Evolutionary conservation across 768 basidiomycete genomes (phyloP).

Genomic region (Serendipita vermifera): DNA sequence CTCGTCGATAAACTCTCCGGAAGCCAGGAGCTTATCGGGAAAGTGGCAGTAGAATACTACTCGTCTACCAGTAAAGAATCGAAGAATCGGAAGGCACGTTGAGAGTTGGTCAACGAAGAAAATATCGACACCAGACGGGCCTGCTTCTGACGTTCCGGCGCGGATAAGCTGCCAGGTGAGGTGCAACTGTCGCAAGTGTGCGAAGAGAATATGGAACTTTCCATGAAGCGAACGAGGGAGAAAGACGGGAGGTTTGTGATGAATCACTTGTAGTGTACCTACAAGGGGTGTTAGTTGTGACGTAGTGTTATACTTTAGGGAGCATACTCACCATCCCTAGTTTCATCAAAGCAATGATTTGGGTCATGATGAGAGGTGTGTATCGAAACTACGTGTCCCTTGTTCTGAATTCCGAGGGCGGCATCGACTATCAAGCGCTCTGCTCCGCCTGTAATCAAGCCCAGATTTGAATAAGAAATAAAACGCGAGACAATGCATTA

Average conservation of each 20-base stretch:
- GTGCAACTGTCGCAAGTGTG: slow-evolving; percentile 79
- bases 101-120: slow-evolving; percentile 94
- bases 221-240: slow-evolving; percentile 60
- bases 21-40: slow-evolving; percentile 82
- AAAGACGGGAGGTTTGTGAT: slow-evolving; percentile 51
- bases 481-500: neutral
- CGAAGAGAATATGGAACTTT: slow-evolving; percentile 78
- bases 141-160: slow-evolving; percentile 15
- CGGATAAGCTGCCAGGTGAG: slow-evolving; percentile 53
- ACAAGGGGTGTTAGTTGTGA: neutral
- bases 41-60: slow-evolving; percentile 98
- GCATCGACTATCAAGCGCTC: slow-evolving; percentile 93
- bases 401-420: slow-evolving; percentile 70
- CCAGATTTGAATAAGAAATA: neutral
- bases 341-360: slow-evolving; percentile 85
- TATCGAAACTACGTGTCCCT: slow-evolving; percentile 75
- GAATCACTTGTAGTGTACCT: slow-evolving; percentile 73
- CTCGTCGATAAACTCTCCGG: slow-evolving; percentile 42
- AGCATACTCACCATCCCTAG: slow-evolving; percentile 57
- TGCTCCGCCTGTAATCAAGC: slow-evolving; percentile 57
- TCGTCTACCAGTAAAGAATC: slow-evolving; percentile 50
- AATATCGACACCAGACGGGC: slow-evolving; percentile 47
- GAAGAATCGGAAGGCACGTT: slow-evolving; percentile 76
- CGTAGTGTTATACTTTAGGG: neutral
- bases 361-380: slow-evolving; percentile 91